Evolutionary conservation across 345 rosid species (phyloP).

Genomic region (Euphorbia lathyris): DNA sequence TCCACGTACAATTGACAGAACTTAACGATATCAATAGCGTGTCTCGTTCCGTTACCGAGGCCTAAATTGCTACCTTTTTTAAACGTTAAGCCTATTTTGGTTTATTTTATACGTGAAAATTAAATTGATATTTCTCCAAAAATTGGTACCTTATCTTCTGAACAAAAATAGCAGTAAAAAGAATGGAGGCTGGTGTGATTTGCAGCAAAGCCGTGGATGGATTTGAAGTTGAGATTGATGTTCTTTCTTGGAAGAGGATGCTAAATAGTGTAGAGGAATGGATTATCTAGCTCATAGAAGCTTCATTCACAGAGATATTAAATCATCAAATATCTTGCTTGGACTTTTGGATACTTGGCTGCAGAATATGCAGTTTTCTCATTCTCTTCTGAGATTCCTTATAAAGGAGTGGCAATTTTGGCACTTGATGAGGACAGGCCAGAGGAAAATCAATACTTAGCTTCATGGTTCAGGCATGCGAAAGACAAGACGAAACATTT

Average conservation of each 20-base stretch:
- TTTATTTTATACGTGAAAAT: too few relatives aligned
- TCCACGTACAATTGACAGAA: too few relatives aligned
- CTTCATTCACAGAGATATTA: constrained; percentile 78
- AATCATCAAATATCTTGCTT: constrained; percentile 70
- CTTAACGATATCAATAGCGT: too few relatives aligned
- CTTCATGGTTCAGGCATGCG: constrained; percentile 71
- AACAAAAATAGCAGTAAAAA: constrained; percentile 70
- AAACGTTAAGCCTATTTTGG: too few relatives aligned
- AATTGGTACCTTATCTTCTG: too few relatives aligned
- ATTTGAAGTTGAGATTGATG: constrained; percentile 70
- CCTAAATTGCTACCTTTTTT: too few relatives aligned
- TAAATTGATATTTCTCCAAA: too few relatives aligned
- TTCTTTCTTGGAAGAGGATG: constrained; percentile 76
- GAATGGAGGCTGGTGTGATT: constrained; percentile 69
- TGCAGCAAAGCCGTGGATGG: constrained; percentile 59
- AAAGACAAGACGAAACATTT: constrained; percentile 48
- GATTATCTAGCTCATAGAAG: constrained; percentile 67
- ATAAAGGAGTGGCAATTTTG: too few relatives aligned
- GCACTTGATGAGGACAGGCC: constrained; percentile 71
- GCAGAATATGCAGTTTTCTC: constrained; percentile 62
- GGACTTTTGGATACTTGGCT: constrained; percentile 83
- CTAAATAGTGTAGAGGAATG: constrained; percentile 65
- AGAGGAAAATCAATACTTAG: constrained; percentile 70
- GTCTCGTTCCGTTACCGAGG: too few relatives aligned
- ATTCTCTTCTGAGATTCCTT: too few relatives aligned